These are phyloP conservation scores for Aurinia saxatilis DNA, from an alignment of 345 rosid genomes.

Conservation along the genomic window DNA sequence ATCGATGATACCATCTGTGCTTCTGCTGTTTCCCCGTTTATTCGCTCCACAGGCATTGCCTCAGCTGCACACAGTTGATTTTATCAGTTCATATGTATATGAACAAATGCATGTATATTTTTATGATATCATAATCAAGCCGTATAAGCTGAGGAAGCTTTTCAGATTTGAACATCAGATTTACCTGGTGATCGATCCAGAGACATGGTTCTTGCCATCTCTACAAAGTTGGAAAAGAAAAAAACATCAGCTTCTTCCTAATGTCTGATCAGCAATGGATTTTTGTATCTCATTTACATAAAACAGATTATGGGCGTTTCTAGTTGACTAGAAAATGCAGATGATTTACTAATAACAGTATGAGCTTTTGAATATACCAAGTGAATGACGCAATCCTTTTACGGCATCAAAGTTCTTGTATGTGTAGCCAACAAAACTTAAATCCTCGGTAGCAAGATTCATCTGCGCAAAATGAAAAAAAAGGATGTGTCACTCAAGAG, in stretches of 20 bases:
- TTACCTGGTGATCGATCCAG: conserved; percentile 29
- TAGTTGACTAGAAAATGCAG: neutral
- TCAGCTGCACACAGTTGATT: conserved; percentile 38
- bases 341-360: conserved; percentile 2
- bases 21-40: conserved; percentile 45
- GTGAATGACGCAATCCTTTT: conserved; percentile 56
- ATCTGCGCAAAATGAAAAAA: conserved; percentile 41
- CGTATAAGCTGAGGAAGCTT: neutral
- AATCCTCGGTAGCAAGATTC: conserved; percentile 77
- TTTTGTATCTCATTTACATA: neutral
- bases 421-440: conserved; percentile 94
- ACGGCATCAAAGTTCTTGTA: conserved; percentile 96
- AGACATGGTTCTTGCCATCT: conserved; percentile 33
- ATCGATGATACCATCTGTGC: conserved; percentile 51
- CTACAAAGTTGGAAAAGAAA: conserved; percentile 19
- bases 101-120: too few species aligned
- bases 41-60: conserved; percentile 35
- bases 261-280: neutral
- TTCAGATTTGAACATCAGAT: neutral
- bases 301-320: neutral
- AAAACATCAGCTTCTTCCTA: conserved; percentile 14
- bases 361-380: conserved; percentile 39
- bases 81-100: neutral
- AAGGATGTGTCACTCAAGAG: conserved; percentile 1
- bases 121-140: neutral